Evolutionary conservation across 768 basidiomycete species (phyloP), one percentile per base, ranked within the genome.

Genomic region (Agaricus subrufescens): DNA sequence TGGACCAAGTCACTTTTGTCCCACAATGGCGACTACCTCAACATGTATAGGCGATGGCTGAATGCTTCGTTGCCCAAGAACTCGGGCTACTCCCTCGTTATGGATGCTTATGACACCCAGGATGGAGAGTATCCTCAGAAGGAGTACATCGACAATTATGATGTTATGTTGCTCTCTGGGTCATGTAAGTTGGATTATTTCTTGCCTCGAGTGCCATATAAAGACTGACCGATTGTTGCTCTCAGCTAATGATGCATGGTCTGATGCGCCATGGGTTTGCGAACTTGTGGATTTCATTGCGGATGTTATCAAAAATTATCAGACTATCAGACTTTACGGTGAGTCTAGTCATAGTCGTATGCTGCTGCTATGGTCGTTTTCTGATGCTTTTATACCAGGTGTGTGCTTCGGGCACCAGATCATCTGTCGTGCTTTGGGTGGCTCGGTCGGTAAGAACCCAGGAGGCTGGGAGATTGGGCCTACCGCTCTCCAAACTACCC

Each of bases 351-450:
- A 8, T n/a, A 31, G 3, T 5, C 34, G 11, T 8, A 11, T 34
- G 4, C 12, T 48, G 19, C 19, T 19, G 19, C 19, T 10, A 29
- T 14, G 26, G 11, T 15, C 26, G 19, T 19, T 29, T 31, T 11
- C 7, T 34, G 34, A 6, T 34, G 7, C 7, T 11, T 34, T 2
- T 9, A 11, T 11, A 34, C 2, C 62, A 89, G 88, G 92, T 0
- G 89, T 97, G 47, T 98, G 95, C 68, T 98, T 94, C 61, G 94
- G 91, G 0, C 92, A 94, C 69, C 92, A 94, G 50, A 61, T 65
- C 54, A 59, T 95, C 57, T 81, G 86, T 1, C 76, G 86, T 11
- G 92, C 94, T 0, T 73, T 91, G 40, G 94, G 89, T 6, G 87
- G 83, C 9, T 66, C 76, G 55, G 86, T 84, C 60, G 83, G 84